Base-by-base conservation (phyloP, 148 eudicot species). In the Cornus kousa region DNA sequence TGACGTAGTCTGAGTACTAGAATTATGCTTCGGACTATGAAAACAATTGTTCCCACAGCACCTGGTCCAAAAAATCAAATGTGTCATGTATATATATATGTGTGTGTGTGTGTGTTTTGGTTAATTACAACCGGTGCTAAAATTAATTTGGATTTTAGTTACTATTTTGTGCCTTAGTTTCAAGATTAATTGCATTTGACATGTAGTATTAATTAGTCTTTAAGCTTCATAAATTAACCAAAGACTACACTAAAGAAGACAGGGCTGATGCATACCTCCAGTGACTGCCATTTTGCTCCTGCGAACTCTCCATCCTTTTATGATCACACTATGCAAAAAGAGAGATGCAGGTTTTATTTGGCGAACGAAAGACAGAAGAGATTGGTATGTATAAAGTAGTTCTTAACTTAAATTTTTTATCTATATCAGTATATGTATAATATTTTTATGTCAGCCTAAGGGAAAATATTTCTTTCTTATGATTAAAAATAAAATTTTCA, bases 1-100 rank as follows among this genome's bases (percentile, higher is more conserved):
- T 60, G 37, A 12, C 82, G 80, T 46, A 81, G 89, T 62, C 78
- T 65, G 72, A 82, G 74, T 19, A 87, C 81, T 48, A 87, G 80
- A 66, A 81, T 35, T 16, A 73, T 77, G 50, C 85, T 72, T 24
- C 81, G 70, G 70, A 76, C 28, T 28, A 28, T 13, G 82, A 16
- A 24, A 88, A 55, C 12, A 4, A 55, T 11, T 55, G 19, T 79
- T 5, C 85, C 76, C 11, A 67, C 60, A 16, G 85, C 4, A 60
- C 78, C 90, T 87, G 86, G 20, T 35, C 13, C 0, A 28, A 76
- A 7, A 40, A 8, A 9, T 28, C 17, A 11, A 68, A 28, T 28
- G 28, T 0, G 1, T 10, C 12, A 39, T 39, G 7, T 22, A 3
- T 3, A 66, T 9, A 24, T 5, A 22, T 66, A 28, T 28, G 1